Percentiles rank a stretch among this genome's conserved stretches.
Conservation (phyloP, 805 yeast genomes). For the Ogataea dorogensis region DNA sequence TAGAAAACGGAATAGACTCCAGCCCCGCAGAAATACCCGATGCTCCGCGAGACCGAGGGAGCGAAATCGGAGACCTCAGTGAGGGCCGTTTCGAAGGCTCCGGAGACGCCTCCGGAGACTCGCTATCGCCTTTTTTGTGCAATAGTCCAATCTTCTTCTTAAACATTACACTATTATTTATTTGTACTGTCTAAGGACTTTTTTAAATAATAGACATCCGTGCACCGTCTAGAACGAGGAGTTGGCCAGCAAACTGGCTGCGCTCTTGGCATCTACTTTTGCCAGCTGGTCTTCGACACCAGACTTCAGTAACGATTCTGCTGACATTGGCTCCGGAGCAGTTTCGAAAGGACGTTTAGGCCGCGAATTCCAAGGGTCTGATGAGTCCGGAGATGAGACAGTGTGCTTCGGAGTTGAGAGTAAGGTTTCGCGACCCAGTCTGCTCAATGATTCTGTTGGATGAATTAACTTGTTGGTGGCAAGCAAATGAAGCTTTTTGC, state of each 20-base stretch:
- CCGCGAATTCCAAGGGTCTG: slow-evolving; percentile 37
- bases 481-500: slow-evolving; percentile 74
- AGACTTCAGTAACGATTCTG: slow-evolving; percentile 8
- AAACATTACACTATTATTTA: slow-evolving; percentile 13
- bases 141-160: slow-evolving; percentile 20
- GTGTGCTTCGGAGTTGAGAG: slow-evolving; percentile 30
- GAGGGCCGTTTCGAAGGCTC: slow-evolving; percentile 12
- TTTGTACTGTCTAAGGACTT: slow-evolving; percentile 4
- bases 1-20: slow-evolving; percentile 26
- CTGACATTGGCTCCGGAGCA: slow-evolving; percentile 11
- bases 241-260: slow-evolving; percentile 77
- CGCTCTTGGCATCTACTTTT: slow-evolving; percentile 74
- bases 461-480: slow-evolving; percentile 47
- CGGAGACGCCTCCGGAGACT: slow-evolving; percentile 4
- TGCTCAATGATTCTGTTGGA: slow-evolving; percentile 47
- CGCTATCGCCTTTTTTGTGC: slow-evolving; percentile 15
- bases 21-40: slow-evolving; percentile 32
- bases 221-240: slow-evolving; percentile 54
- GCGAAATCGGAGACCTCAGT: slow-evolving; percentile 13
- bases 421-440: slow-evolving; percentile 73
- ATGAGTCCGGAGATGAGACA: slow-evolving; percentile 9
- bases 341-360: slow-evolving; percentile 27
- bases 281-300: slow-evolving; percentile 33
- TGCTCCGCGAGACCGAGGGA: slow-evolving; percentile 7
- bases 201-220: slow-evolving; percentile 5